Evolutionary conservation across 1,284 basidiomycete species (phyloP), one percentile per base, ranked within the genome.

Genomic region (Naganishia cerealis): DNA sequence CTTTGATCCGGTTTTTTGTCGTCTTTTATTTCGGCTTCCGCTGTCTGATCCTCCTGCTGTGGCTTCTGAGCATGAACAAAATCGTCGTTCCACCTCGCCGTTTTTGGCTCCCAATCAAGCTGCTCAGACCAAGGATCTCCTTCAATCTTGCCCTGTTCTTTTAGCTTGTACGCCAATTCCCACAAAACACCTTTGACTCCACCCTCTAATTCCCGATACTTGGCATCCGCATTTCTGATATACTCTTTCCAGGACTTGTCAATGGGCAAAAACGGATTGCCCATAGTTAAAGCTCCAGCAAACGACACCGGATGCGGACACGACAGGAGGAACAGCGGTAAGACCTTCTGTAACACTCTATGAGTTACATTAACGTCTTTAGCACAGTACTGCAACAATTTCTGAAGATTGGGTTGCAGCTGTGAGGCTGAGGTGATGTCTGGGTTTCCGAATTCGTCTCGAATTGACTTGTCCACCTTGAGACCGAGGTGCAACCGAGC

Each of bases 221-320:
- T 88, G 21, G 80, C 80, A 75, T 99, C 94, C 0, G 94, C 91
- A 15, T 85, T 85, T 43, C 84, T 81, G 29, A 96, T 77, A 79
- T 98, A 99, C 33, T 83, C 81, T 71, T 91, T 86, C 96, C 96
- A 99, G 66, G 86, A 84, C 73, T 92, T 84, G 76, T 98, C 90
- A 50, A 99, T 92, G 0, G 93, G 90, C 46, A 99, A 82, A 73
- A 98, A 91, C 54, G 91, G 89, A 56, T 89, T 93, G 1, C 93
- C 92, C 91, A 99, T 97, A 0, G 87, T 88, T 57, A 96, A 82
- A 21, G 96, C 86, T 10, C 96, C 95, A 0, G 94, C 90, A 75
- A 96, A 94, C 1, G 92, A 91, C 0, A 92, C 94, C 0, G 95
- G 95, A 79, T 91, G 92, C 0, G 94, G 94, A 77, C 95, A 99